Conservation (phyloP, 176 grass and related monocot species). For the Musa troglodytarum region DNA sequence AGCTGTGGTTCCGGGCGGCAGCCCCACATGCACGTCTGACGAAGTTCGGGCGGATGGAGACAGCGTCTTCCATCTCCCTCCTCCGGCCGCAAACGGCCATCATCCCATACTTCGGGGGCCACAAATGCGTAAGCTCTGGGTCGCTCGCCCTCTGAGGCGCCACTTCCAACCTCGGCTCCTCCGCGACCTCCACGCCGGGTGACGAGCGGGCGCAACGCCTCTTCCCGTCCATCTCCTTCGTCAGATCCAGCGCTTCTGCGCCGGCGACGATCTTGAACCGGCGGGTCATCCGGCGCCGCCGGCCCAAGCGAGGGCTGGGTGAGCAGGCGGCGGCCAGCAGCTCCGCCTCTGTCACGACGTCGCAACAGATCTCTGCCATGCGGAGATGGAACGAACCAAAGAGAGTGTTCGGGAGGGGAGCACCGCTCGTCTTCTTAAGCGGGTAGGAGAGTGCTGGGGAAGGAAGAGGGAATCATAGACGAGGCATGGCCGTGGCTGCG, state of each 20-base stretch:
- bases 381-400: too few species aligned
- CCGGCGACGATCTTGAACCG: conserved; percentile 35
- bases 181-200: not conserved
- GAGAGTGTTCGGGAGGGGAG: too few species aligned
- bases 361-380: conserved; percentile 53
- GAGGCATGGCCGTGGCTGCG: too few species aligned
- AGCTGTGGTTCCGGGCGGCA: conserved; percentile 26
- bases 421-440: too few species aligned
- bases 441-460: too few species aligned
- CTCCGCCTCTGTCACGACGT: conserved; percentile 14
- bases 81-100: conserved; percentile 62
- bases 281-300: conserved; percentile 46
- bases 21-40: conserved; percentile 7
- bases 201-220: not conserved
- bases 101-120: conserved; percentile 29
- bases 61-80: conserved; percentile 86
- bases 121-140: not conserved
- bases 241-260: not conserved
- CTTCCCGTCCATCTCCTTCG: conserved; percentile 2
- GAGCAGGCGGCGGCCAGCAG: conserved; percentile 9
- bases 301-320: conserved; percentile 28
- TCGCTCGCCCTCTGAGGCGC: not conserved
- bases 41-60: conserved; percentile 37
- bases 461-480: too few species aligned
- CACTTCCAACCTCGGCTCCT: not conserved